Conservation (phyloP, 768 basidiomycete species). For the Lentinus brumalis region DNA sequence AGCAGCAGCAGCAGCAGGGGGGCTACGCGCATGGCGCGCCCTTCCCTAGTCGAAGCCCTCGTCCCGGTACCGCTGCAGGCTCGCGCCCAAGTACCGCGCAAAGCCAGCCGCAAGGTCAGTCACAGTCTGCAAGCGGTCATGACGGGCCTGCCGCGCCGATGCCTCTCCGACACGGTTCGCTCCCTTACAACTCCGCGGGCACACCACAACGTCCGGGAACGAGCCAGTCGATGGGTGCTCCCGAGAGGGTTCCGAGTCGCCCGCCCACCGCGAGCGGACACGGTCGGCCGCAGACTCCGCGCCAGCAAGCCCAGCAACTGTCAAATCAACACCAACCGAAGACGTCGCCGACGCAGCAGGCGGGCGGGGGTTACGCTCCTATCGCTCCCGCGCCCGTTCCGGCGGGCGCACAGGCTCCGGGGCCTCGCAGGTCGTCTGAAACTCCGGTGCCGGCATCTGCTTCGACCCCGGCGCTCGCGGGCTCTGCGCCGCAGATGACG, state of each 20-base stretch:
- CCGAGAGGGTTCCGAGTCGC: conserved; percentile 29
- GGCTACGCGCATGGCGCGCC: conserved; percentile 11
- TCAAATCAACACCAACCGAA: conserved; percentile 10
- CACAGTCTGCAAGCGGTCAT: conserved; percentile 4
- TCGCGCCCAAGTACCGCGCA: conserved; percentile 14
- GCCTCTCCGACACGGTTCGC: conserved; percentile 22
- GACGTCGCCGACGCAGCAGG: conserved; percentile 13
- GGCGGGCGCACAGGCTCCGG: conserved; percentile 7
- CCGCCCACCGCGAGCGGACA: conserved; percentile 30
- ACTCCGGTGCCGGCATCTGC: conserved; percentile 17
- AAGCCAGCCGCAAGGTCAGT: conserved; percentile 13
- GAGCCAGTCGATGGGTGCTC: conserved; percentile 28
- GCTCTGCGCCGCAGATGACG: conserved; percentile 4
- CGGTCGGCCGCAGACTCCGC: conserved; percentile 28
- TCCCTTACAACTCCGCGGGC: conserved; percentile 18
- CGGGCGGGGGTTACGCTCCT: conserved; percentile 19
- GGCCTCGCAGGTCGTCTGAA: conserved; percentile 20
- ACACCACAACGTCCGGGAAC: conserved; percentile 31
- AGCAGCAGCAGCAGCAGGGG: not conserved
- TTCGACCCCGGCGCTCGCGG: not conserved
- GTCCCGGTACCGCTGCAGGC: conserved; percentile 21
- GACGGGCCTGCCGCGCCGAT: conserved; percentile 19
- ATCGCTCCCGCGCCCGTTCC: conserved; percentile 25
- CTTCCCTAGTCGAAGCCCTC: conserved; percentile 16
- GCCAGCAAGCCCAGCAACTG: conserved; percentile 26